Evolutionary conservation across 108 stramenopile species (phyloP), one percentile per base, ranked within the genome.

Genomic region (Pseudonitzschia pungens): DNA sequence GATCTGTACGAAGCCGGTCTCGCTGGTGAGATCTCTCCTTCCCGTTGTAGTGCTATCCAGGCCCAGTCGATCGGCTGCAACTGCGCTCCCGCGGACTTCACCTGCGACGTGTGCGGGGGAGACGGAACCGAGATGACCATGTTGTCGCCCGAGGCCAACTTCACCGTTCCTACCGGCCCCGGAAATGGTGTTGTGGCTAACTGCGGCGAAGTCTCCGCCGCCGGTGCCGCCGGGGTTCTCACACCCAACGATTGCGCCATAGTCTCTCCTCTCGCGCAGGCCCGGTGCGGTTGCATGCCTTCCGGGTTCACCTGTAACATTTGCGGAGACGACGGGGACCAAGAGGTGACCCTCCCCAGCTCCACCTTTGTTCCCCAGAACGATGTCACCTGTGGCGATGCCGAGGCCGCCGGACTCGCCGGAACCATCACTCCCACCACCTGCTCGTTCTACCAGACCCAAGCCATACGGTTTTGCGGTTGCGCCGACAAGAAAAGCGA

Each of bases 221-320:
- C 44, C 21, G 44, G 42, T 4, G 2, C 50, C 27, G 66, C 26
- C 24, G 66, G 66, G n/a, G 50, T 8, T 24, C 48, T 67, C 28
- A 44, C 66, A 4, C 66, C 66, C 28, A 67, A 24, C 44, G 66
- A 67, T 14, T 67, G 66, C 42, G 44, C 43, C n/a, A 16, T 29
- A 8, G 14, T 67, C 0, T 48, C 45, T 9, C 45, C 66, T 8
- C 10, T 50, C 21, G 66, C 22, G 6, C 28, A 14, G 22, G 16
- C 36, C 44, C 9, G 6, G 8, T 67, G 66, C 44, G 66, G 66
- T 14, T 67, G 66, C 26, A 10, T 22, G 5, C 54, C 54, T 4
- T 12, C 10, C 4, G 54, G 24, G 9, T 55, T 24, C 22, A 55
- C 54, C 54, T 55, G 54, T 22, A 55, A 55, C 54, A 55, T 55